Evolutionary conservation across 139 green algal genomes (phyloP).

Genomic region (Asterochloris erici): DNA sequence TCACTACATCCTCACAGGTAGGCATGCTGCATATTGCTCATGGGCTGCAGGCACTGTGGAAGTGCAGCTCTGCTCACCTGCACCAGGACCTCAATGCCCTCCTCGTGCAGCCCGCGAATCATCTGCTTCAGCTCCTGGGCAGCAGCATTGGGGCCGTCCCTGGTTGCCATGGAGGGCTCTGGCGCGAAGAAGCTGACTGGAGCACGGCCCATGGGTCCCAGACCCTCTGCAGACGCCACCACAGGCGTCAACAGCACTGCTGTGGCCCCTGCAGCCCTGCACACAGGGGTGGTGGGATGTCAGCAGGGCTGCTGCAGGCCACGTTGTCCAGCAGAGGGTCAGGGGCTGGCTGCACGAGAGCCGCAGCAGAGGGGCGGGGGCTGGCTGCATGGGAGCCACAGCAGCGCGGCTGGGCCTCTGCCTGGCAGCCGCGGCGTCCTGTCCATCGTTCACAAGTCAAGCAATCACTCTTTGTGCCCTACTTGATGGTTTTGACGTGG

Average conservation of each 20-base stretch:
- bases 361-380: too few species aligned
- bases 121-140: constrained; percentile 55
- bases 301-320: too few species aligned
- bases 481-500: constrained; percentile 31
- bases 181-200: constrained; percentile 53
- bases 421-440: too few species aligned
- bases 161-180: constrained; percentile 35
- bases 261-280: constrained; percentile 39
- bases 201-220: constrained; percentile 24
- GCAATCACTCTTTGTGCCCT: neutral
- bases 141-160: constrained; percentile 25
- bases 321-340: too few species aligned
- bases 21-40: too few species aligned
- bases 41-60: too few species aligned
- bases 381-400: too few species aligned
- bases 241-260: constrained; percentile 56
- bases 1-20: too few species aligned
- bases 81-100: constrained; percentile 68
- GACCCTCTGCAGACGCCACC: constrained; percentile 10
- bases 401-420: too few species aligned
- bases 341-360: too few species aligned
- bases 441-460: too few species aligned
- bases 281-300: neutral
- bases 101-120: constrained; percentile 46
- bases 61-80: constrained; percentile 23